Conservation (phyloP, 148 eudicot species). For the Cornus florida region DNA sequence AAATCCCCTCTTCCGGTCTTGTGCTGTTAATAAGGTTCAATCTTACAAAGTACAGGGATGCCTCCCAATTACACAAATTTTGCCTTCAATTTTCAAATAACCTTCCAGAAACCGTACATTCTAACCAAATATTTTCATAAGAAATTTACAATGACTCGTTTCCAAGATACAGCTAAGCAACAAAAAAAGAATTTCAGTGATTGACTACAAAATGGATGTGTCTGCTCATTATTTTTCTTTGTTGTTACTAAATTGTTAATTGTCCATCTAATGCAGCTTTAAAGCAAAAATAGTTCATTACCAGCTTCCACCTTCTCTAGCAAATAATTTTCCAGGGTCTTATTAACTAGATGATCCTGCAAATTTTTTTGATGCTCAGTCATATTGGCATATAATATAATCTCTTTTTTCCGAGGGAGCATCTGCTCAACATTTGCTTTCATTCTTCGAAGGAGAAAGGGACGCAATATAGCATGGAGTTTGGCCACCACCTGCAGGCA, state of each 20-base stretch:
- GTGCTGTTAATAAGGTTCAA: not conserved
- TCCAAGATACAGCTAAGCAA: not conserved
- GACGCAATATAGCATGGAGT: conserved; percentile 91
- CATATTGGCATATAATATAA: conserved; percentile 82
- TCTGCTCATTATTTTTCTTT: not conserved
- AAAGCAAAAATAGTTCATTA: conserved; percentile 22
- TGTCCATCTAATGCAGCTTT: not conserved
- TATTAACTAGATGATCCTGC: conserved; percentile 81
- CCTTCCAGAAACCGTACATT: not conserved
- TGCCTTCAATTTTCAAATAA: no score
- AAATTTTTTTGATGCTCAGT: conserved; percentile 81
- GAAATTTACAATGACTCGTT: no score
- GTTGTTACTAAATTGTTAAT: not conserved
- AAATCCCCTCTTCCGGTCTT: not conserved
- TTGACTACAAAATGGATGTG: not conserved
- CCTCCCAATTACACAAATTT: not conserved
- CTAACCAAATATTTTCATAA: no score
- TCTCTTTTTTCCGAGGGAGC: conserved; percentile 95
- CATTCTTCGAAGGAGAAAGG: conserved; percentile 92
- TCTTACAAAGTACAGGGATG: not conserved
- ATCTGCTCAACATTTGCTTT: conserved; percentile 79
- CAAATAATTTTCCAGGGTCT: conserved; percentile 62
- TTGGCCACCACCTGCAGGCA: conserved; percentile 78
- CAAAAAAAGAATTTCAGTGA: not conserved
- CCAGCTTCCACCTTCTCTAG: conserved; percentile 43